Conservation (phyloP, 768 basidiomycete species). For the Russula earlei region DNA sequence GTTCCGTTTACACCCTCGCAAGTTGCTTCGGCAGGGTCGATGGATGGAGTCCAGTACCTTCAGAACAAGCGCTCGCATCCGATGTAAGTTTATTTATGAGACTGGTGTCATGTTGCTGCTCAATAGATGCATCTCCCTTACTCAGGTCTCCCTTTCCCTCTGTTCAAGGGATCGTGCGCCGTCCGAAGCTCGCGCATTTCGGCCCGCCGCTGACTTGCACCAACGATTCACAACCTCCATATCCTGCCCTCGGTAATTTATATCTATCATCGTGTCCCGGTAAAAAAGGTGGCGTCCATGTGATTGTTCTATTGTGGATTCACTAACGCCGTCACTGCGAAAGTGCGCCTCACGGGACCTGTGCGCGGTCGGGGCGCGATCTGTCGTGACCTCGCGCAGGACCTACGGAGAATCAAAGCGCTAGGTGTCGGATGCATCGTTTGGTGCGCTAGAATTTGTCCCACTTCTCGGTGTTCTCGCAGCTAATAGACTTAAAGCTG, state of each 20-base stretch:
- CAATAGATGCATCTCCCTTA: not conserved
- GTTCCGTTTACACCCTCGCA: constrained; percentile 13
- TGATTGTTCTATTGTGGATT: not conserved
- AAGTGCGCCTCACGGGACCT: constrained; percentile 66
- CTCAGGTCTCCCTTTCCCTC: not conserved
- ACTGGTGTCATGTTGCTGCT: not conserved
- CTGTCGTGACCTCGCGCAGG: constrained; percentile 69
- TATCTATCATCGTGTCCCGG: constrained; percentile 88
- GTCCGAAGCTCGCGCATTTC: constrained; percentile 2
- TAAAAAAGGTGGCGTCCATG: constrained; percentile 58
- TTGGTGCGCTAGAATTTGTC: constrained; percentile 42
- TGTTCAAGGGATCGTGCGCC: not conserved
- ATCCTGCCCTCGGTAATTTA: constrained; percentile 62
- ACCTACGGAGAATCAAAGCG: constrained; percentile 64
- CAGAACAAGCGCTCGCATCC: constrained; percentile 4
- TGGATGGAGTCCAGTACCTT: not conserved
- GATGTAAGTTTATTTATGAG: not conserved
- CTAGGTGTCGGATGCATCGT: constrained; percentile 74
- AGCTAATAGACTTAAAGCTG: constrained; percentile 39
- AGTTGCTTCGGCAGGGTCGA: not conserved
- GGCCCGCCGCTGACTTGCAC: not conserved
- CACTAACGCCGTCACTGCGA: not conserved
- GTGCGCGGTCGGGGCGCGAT: constrained; percentile 73
- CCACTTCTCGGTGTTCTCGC: not conserved
- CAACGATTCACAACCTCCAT: not conserved